Percentiles rank a stretch among this genome's conserved stretches.
Conservation (phyloP, 495 filamentous ascomycete species). For the Neurospora intermedia region DNA sequence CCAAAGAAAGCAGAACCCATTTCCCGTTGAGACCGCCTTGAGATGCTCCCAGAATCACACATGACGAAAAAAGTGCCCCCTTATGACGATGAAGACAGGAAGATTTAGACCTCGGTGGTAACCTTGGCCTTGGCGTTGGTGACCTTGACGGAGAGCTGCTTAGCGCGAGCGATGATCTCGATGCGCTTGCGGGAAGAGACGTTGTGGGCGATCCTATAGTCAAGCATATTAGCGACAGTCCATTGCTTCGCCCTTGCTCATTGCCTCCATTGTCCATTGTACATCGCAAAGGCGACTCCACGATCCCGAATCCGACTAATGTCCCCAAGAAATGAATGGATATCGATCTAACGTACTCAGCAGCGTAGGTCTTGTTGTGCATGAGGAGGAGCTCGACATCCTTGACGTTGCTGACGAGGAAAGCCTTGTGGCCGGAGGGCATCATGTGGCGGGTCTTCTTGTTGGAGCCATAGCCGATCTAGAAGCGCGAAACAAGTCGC, state of each 20-base stretch:
- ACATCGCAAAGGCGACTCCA: background rate
- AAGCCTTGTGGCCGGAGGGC: constrained; percentile 98
- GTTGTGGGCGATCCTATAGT: constrained; percentile 77
- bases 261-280: background rate
- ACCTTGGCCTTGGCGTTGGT: constrained; percentile 98
- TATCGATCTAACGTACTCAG: constrained; percentile 61
- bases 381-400: constrained; percentile 97
- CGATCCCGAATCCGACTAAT: background rate
- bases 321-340: background rate
- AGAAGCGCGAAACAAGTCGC: constrained; percentile 4
- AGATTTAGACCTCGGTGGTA: constrained; percentile 80
- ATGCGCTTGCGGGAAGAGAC: constrained; percentile 98
- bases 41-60: constrained; percentile 22
- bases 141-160: constrained; percentile 97
- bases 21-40: constrained; percentile 18
- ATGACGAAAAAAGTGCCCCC: constrained; percentile 18
- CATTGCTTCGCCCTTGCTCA: background rate
- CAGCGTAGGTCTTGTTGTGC: constrained; percentile 98
- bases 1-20: constrained; percentile 4
- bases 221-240: background rate
- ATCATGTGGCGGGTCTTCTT: constrained; percentile 98
- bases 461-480: constrained; percentile 98
- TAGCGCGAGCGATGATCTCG: constrained; percentile 90
- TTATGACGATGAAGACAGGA: constrained; percentile 6
- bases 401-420: constrained; percentile 90